Percentiles rank a stretch among this genome's conserved stretches.
Evolutionary conservation across 2,329 filamentous ascomycete genomes (phyloP).

Genomic region (Ampelomyces quisqualis): DNA sequence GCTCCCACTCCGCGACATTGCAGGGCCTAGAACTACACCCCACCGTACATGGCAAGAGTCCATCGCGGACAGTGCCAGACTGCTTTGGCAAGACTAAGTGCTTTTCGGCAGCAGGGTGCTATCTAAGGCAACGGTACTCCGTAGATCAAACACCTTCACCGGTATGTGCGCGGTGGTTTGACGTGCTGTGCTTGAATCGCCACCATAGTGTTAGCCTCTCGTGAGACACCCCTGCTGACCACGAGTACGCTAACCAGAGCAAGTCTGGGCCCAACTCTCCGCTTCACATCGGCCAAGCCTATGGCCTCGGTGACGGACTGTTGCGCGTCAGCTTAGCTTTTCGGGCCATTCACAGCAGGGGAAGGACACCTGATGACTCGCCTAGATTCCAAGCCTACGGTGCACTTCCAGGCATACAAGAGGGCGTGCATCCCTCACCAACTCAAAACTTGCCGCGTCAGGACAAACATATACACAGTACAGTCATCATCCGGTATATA

Average conservation of each 20-base stretch:
- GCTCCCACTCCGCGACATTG: no score
- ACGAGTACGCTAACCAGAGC: conserved; percentile 15
- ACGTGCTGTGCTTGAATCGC: conserved; percentile 3
- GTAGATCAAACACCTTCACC: background rate
- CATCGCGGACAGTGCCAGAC: no score
- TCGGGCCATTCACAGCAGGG: conserved; percentile 23
- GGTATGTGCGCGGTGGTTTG: conserved; percentile 13
- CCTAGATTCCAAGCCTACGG: conserved; percentile 29
- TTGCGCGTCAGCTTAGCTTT: conserved; percentile 36
- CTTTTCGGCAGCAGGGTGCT: no score
- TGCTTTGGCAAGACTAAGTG: no score
- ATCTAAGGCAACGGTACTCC: no score
- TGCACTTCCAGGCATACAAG: conserved; percentile 28
- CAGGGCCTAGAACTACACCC: no score
- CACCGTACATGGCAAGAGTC: no score
- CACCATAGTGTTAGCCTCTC: conserved; percentile 19
- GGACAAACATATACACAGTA: background rate
- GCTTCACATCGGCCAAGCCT: conserved; percentile 23
- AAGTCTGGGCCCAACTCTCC: conserved; percentile 18
- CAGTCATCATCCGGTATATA: conserved; percentile 3
- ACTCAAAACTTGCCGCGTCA: no score
- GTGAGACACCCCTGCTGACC: conserved; percentile 19
- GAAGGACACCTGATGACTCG: conserved; percentile 30
- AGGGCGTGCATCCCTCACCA: conserved; percentile 20
- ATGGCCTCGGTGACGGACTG: conserved; percentile 17